These are phyloP conservation scores for Penicillium sp. DNA, from an alignment of 2,329 filamentous ascomycete genomes.

Conservation along the genomic window DNA sequence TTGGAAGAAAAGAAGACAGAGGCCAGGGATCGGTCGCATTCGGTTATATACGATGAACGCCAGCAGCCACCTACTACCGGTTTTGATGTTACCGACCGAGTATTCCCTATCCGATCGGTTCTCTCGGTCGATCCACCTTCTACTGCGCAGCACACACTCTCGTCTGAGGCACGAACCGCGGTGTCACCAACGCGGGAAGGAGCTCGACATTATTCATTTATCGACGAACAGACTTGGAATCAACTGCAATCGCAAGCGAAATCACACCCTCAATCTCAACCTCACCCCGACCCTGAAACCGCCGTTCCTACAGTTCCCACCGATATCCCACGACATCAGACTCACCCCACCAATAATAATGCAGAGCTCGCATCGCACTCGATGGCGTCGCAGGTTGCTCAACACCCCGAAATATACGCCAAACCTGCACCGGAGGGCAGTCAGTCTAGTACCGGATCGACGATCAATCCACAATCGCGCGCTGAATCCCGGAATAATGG, in stretches of 20 bases:
- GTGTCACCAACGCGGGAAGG: constrained; percentile 25
- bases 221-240: constrained; percentile 28
- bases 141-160: background rate
- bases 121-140: constrained; percentile 61
- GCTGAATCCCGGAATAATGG: constrained; percentile 28
- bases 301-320: constrained; percentile 10
- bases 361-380: constrained; percentile 21
- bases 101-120: constrained; percentile 79
- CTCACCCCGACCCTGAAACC: background rate
- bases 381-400: constrained; percentile 17
- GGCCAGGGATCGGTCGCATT: constrained; percentile 21
- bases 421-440: constrained; percentile 8
- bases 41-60: constrained; percentile 8
- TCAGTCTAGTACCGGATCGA: constrained; percentile 10
- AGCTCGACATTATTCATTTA: constrained; percentile 28
- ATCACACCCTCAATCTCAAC: background rate
- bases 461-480: background rate
- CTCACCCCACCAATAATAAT: constrained; percentile 11
- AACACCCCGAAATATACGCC: constrained; percentile 22
- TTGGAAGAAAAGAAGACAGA: background rate
- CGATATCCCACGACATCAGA: constrained; percentile 16
- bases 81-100: constrained; percentile 52
- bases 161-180: constrained; percentile 46
- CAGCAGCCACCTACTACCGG: constrained; percentile 5
- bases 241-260: constrained; percentile 17